Base-by-base conservation (phyloP, 176 grass and related monocot genomes). In the Canna indica region DNA sequence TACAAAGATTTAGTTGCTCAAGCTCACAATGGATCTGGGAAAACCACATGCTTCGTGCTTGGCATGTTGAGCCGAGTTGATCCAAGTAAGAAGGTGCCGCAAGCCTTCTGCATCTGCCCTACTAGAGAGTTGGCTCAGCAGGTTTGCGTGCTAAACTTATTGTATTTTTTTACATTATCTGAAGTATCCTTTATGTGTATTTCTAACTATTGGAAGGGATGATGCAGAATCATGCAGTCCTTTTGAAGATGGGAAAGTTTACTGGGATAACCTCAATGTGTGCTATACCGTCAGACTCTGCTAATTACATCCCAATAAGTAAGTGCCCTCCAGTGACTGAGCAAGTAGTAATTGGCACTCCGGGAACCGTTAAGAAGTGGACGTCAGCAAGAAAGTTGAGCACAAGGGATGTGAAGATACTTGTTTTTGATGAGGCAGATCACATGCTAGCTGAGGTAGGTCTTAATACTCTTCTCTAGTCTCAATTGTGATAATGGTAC, bases 21-120 rank as follows among this genome's bases (percentile, higher is more conserved):
- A 79, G 93, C 88, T 20, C 93, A 97, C 64, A 97, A 92, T 72
- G 86, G 88, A 46, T 97, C 88, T 6, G 88, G 88, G 69, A 97
- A 97, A 81, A 97, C 93, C 48, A 97, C 84, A 28, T 97, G 93
- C 64, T 97, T 97, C 69, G 86, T 87, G 59, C 86, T 97, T n/a
- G 93, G 93, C 67, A 97, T 97, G 93, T 79, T 97, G 69, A 97
- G 88, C 75, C 83, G 93, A 8, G 83, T 97, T 16, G 74, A 96
- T 78, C 81, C 86, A 9, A 77, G 58, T 3, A 85, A 34, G 44
- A 88, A 82, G 75, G 58, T 77, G 27, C 88, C 88, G 5, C 91
- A 96, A 82, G 91, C 91, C 34, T 81, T 96, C 38, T 96, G 91
- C 82, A 84, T 96, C 71, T 96, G 91, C 53, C 88, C 91, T 53